phyloP scores from a whole-genome alignment of 2,329 filamentous ascomycete genomes.

The Trichoderma harzianum region DNA sequence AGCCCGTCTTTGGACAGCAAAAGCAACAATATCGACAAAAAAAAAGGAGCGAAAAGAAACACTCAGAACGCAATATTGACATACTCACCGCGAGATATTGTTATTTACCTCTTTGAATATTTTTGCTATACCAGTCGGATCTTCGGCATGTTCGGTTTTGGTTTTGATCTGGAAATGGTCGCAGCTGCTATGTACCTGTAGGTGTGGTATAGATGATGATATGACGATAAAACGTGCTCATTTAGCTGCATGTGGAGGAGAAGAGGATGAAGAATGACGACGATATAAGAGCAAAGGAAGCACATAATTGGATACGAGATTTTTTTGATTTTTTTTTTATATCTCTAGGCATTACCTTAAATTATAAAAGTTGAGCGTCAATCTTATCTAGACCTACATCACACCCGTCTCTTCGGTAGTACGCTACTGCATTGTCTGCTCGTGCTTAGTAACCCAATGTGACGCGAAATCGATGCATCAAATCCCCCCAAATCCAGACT shows the following conservation, averaged over 20 bases:
- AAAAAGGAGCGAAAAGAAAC: background rate
- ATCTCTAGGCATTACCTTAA: background rate
- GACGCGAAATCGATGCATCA: background rate
- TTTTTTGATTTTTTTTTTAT: background rate
- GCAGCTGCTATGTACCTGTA: background rate
- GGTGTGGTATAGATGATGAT: background rate
- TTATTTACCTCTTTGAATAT: background rate
- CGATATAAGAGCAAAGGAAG: background rate
- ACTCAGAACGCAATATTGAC: background rate
- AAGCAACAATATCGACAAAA: background rate
- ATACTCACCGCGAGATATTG: background rate
- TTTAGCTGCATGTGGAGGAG: background rate
- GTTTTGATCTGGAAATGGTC: background rate
- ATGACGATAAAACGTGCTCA: background rate
- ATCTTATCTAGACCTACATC: background rate
- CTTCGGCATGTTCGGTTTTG: background rate
- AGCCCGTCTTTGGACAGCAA: background rate
- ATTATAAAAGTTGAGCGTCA: background rate
- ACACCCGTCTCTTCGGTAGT: background rate
- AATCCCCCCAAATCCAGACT: background rate
- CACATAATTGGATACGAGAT: background rate
- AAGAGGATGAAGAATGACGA: background rate
- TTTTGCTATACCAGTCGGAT: background rate
- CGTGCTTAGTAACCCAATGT: background rate
- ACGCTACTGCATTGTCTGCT: background rate